phyloP scores from a whole-genome alignment of 352 stramenopile genomes.

The Phytophthora foliorum region DNA sequence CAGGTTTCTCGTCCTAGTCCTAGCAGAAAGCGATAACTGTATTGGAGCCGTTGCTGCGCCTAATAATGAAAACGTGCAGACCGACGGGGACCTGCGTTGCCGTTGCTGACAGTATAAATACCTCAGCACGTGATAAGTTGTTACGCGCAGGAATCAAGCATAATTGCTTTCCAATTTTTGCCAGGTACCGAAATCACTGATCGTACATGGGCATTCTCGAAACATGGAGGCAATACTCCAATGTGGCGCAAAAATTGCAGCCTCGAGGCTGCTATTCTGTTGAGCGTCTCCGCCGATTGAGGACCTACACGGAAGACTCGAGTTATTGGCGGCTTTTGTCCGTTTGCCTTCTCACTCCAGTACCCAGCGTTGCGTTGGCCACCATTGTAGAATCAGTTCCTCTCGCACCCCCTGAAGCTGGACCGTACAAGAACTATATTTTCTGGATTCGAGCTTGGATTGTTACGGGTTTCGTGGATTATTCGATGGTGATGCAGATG shows the following conservation, averaged over 20 bases:
- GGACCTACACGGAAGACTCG: background rate
- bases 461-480: constrained; percentile 9
- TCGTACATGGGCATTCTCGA: background rate
- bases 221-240: background rate
- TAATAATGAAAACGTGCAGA: too few relatives aligned
- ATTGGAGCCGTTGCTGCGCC: too few relatives aligned
- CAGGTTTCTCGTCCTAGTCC: too few relatives aligned
- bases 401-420: constrained; percentile 13
- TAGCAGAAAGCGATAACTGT: too few relatives aligned
- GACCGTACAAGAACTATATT: constrained; percentile 2
- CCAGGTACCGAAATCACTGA: background rate
- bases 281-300: background rate
- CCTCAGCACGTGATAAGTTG: too few relatives aligned
- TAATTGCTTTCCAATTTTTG: background rate
- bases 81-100: too few relatives aligned
- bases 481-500: constrained; percentile 3
- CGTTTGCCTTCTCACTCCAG: constrained; percentile 2
- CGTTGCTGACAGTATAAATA: too few relatives aligned
- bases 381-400: constrained; percentile 1
- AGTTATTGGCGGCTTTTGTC: background rate
- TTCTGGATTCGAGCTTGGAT: constrained; percentile 14
- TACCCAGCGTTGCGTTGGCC: constrained; percentile 6
- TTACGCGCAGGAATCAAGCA: background rate
- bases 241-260: constrained; percentile 11
- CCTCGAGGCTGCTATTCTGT: constrained; percentile 7